phyloP scores from a whole-genome alignment of 768 basidiomycete species.

The Leccinum ochraceum region DNA sequence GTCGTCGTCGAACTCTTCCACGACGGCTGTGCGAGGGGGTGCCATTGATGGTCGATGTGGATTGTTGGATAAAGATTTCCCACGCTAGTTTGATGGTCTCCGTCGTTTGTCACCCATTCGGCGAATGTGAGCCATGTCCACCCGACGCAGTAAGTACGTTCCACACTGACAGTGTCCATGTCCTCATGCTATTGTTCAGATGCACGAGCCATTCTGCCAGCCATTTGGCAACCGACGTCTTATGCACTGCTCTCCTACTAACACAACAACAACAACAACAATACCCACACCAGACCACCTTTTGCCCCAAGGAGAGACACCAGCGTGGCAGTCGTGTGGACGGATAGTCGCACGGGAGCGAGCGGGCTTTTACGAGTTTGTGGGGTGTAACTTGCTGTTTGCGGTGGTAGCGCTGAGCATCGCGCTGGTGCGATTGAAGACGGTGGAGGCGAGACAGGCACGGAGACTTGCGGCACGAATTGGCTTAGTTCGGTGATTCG shows the following conservation, averaged over 20 bases:
- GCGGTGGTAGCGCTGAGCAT: conserved; percentile 63
- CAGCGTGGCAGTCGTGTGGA: conserved; percentile 93
- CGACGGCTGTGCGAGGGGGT: conserved; percentile 73
- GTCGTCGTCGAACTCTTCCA: conserved; percentile 91
- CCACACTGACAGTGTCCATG: conserved; percentile 5
- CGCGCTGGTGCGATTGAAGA: conserved; percentile 66
- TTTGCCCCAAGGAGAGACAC: conserved; percentile 51
- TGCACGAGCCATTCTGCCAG: conserved; percentile 87
- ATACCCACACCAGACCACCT: conserved; percentile 9
- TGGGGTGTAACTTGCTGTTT: conserved; percentile 80
- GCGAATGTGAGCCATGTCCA: conserved; percentile 64
- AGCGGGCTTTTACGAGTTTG: conserved; percentile 88
- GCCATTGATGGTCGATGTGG: conserved; percentile 46
- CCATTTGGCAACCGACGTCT: conserved; percentile 94
- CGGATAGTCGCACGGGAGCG: conserved; percentile 79
- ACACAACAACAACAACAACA: conserved; percentile 26
- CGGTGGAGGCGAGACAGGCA: conserved; percentile 72
- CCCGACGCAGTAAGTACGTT: conserved; percentile 54
- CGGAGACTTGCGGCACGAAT: conserved; percentile 85
- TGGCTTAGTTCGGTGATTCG: conserved; percentile 51
- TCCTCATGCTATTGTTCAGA: conserved; percentile 41
- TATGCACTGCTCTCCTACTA: conserved; percentile 66
- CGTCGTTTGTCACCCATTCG: conserved; percentile 52
- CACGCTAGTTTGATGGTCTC: conserved; percentile 28
- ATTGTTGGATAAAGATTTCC: conserved; percentile 15